Evolutionary conservation across 2,329 filamentous ascomycete genomes (phyloP), one percentile per base, ranked within the genome.

Genomic region (Thelonectria rubi): DNA sequence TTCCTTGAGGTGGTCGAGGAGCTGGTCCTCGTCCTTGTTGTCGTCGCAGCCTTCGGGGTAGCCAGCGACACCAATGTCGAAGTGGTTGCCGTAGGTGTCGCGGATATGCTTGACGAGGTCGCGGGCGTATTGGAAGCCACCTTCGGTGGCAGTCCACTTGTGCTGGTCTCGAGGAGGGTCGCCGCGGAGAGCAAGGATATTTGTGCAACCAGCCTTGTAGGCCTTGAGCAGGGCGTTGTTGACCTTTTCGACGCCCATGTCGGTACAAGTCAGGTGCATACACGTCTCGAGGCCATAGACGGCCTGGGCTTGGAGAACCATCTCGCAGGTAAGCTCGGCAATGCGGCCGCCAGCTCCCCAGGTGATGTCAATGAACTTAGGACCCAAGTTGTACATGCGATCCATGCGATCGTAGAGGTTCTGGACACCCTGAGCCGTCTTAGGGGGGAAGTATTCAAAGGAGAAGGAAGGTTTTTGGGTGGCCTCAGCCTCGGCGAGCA

Each of bases 381-480:
- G 95, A 2, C 93, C 95, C 66, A 96, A 87, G 73, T 90, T 88
- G 79, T 97, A 93, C 95, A 99, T 99, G 80, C 94, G 93, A 80
- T 99, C 95, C 92, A 99, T 98, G 71, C 95, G 92, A 72, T 99
- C 95, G 84, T 99, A 99, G 60, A 99, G 89, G 78, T 99, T 99
- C 81, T 99, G 95, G 12, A 99, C 94, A 84, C 95, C 95, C 81
- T 95, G 92, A 11, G 92, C 91, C 8, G 95, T 99, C 83, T 99
- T 99, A 40, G 95, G 95, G 53, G 95, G 95, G 80, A 99, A 99
- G 84, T 97, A 99, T 79, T 99, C 95, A 82, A 99, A 99, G 62
- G 95, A 99, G 84, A 97, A 97, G 75, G 93, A 95, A 60, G 94
- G 91, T 73, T 91, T 87, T 76, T 89, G 88, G 73, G 89, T 88